phyloP scores from a whole-genome alignment of 2,329 filamentous ascomycete species.

The Rosellinia necatrix region DNA sequence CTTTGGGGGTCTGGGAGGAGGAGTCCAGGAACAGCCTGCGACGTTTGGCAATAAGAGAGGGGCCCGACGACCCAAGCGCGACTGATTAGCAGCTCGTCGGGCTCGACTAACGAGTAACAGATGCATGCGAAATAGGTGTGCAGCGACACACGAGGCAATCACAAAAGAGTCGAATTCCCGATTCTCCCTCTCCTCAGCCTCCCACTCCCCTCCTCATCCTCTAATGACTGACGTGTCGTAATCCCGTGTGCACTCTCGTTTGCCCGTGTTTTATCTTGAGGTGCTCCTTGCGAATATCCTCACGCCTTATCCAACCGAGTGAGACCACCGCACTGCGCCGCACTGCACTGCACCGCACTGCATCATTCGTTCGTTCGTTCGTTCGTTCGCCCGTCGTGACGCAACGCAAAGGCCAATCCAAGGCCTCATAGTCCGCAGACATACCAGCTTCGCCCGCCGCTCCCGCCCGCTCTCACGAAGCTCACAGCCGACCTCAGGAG shows the following conservation, averaged over 20 bases:
- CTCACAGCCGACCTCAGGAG: not conserved
- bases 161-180: slow-evolving; percentile 20
- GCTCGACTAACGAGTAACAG: too few relatives aligned
- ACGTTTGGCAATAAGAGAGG: slow-evolving; percentile 27
- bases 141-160: slow-evolving; percentile 17
- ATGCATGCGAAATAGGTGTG: slow-evolving; percentile 5
- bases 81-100: slow-evolving; percentile 17
- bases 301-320: not conserved
- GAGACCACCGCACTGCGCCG: too few relatives aligned
- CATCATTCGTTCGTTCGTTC: too few relatives aligned
- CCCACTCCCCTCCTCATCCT: not conserved
- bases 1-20: slow-evolving; percentile 24
- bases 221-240: not conserved
- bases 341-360: too few relatives aligned
- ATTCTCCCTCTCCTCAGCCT: not conserved
- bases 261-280: not conserved
- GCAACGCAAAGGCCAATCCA: not conserved
- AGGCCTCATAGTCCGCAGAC: not conserved
- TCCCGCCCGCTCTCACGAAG: slow-evolving; percentile 1
- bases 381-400: not conserved
- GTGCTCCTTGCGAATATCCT: not conserved
- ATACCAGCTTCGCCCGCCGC: slow-evolving; percentile 1
- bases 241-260: slow-evolving; percentile 6
- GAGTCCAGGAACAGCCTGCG: slow-evolving; percentile 20
- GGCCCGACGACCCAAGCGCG: slow-evolving; percentile 22